Percentiles rank a stretch among this genome's conserved stretches.
phyloP scores from a whole-genome alignment of 2,329 filamentous ascomycete species.

The Colletotrichum cordylinicola region DNA sequence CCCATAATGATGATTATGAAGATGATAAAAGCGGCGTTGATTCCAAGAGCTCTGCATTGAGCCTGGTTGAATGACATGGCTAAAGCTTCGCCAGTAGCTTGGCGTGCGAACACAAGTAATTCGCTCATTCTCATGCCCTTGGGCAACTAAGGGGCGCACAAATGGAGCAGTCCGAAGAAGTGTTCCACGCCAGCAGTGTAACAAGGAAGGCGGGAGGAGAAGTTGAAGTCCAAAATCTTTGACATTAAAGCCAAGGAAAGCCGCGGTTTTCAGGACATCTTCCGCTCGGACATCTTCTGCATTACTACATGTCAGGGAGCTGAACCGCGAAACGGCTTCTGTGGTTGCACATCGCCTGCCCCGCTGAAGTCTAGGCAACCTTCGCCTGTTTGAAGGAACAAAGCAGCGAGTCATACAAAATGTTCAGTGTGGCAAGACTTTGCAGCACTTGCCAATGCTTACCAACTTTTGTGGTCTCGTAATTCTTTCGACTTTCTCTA shows the following conservation, averaged over 20 bases:
- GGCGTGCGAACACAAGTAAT: neutral
- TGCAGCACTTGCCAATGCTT: neutral
- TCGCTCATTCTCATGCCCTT: neutral
- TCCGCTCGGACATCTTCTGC: neutral
- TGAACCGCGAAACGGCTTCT: neutral
- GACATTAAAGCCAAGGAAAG: neutral
- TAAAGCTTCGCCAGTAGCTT: neutral
- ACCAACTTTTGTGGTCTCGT: neutral
- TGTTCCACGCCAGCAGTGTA: neutral
- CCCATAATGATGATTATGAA: neutral
- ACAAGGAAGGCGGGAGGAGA: neutral
- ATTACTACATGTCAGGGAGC: neutral
- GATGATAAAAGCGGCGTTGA: slow-evolving; percentile 1
- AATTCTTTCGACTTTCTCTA: neutral
- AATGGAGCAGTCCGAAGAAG: neutral
- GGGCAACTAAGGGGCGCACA: neutral
- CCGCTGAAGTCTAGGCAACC: neutral
- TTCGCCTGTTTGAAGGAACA: neutral
- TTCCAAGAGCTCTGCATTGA: neutral
- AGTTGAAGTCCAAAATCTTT: too few relatives aligned
- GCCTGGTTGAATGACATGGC: neutral
- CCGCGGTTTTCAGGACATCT: neutral
- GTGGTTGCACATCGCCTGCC: neutral
- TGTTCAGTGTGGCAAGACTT: neutral
- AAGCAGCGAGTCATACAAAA: neutral